phyloP scores from a whole-genome alignment of 2,329 filamentous ascomycete genomes.

The Reticulascus tulasneorum region DNA sequence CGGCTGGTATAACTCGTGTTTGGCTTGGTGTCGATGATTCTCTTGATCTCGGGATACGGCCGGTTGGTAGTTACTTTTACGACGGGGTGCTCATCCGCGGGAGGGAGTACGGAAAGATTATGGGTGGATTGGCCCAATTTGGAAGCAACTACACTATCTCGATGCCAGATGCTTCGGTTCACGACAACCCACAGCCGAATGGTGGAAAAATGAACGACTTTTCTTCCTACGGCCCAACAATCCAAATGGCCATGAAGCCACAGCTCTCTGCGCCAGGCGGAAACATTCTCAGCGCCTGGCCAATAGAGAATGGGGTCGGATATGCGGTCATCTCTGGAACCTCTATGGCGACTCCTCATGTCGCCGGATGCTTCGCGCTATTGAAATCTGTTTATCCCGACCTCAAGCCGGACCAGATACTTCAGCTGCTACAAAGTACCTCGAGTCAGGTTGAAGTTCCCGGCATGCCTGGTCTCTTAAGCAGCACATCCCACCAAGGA shows the following conservation, averaged over 20 bases:
- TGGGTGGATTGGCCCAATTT: slow-evolving; percentile 3
- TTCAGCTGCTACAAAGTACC: no score
- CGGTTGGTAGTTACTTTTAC: no score
- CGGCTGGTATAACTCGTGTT: slow-evolving; percentile 4
- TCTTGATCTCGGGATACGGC: slow-evolving; percentile 3
- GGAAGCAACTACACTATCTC: slow-evolving; percentile 7
- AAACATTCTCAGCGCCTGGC: slow-evolving; percentile 9
- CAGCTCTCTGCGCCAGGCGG: slow-evolving; percentile 9
- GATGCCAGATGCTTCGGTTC: slow-evolving; percentile 5
- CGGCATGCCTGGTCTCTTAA: no score
- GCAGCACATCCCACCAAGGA: slow-evolving; percentile 7
- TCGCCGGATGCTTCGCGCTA: slow-evolving; percentile 8
- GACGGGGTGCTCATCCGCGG: no score
- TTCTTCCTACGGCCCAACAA: slow-evolving; percentile 8
- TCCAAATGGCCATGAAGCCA: slow-evolving; percentile 11
- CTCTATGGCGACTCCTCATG: slow-evolving; percentile 9
- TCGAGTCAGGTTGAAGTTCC: no score
- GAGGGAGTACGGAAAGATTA: slow-evolving; percentile 4
- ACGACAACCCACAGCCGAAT: slow-evolving; percentile 7
- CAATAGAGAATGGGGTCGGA: slow-evolving; percentile 7
- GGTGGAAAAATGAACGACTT: slow-evolving; percentile 6
- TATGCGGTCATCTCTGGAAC: slow-evolving; percentile 10
- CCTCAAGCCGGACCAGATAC: slow-evolving; percentile 5
- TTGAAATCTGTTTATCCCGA: slow-evolving; percentile 4
- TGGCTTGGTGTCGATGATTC: slow-evolving; percentile 6